Base-by-base conservation (phyloP, 805 yeast genomes). In the Suhomyces canberraensis region DNA sequence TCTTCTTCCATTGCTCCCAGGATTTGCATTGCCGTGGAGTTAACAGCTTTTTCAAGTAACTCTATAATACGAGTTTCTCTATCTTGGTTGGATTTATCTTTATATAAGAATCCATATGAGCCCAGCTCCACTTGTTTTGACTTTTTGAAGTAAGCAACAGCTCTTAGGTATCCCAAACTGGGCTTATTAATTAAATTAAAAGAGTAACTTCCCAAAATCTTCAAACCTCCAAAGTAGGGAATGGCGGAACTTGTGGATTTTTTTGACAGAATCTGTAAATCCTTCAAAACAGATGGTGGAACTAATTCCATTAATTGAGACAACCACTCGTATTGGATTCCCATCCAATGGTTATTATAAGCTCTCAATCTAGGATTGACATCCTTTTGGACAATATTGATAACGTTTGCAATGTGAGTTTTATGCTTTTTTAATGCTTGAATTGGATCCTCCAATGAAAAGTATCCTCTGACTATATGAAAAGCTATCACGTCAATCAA, bases 241-340 rank as follows among this genome's bases (percentile, higher is more conserved):
- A 47, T 16, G 3, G 16, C 17, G n/a, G 35, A 6, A 8, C 13
- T 24, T 8, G 26, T 5, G 11, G 26, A 24, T 13, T 13, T 24
- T 13, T 24, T 24, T 24, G 26, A 8, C 26, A 24, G 26, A 8
- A 32, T 11, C 4, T 16, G 29, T 14, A 25, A 14, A 5, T 18
- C 21, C 14, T 29, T 27, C 8, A 25, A 14, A 16, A 34, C 33
- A 4, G 45, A 71, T 9, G 50, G 44, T 0, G 84, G 84, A 1
- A 75, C 63, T n/a, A 58, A 35, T 8, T 62, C 69, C 35, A 79
- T 58, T 13, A 83, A 53, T 39, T 81, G 76, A 0, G 84, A 87
- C 9, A 85, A 60, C 79, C 84, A 75, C 28, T 76, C 72, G 45
- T 76, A 73, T 50, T 85, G 95, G n/a, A 61, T 51, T 0, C 81